Evolutionary conservation across 106 monocot species (phyloP).

Genomic region (Acanthochlamys bracteata): DNA sequence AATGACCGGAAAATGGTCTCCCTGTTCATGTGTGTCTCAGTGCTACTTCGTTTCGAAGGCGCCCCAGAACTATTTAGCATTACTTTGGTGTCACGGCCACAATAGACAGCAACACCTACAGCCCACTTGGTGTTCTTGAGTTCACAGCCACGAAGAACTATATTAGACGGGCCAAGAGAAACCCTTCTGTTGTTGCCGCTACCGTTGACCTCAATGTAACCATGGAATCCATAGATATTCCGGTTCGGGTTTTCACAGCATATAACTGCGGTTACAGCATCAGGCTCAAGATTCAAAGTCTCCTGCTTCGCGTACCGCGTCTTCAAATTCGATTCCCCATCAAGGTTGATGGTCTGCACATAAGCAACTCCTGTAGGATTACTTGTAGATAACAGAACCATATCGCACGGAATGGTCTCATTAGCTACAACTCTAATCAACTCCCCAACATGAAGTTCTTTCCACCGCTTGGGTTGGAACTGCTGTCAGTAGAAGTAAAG

Average conservation of each 20-base stretch:
- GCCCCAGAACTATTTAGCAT: constrained; percentile 61
- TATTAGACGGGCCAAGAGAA: constrained; percentile 46
- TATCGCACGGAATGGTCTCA: constrained; percentile 77
- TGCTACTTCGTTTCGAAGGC: constrained; percentile 54
- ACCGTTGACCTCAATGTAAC: constrained; percentile 20
- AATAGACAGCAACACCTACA: constrained; percentile 47
- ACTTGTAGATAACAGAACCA: constrained; percentile 73
- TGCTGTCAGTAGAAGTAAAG: constrained; percentile 19
- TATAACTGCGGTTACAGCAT: neutral
- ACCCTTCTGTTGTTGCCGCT: constrained; percentile 16
- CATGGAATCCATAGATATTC: constrained; percentile 63
- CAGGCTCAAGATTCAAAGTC: constrained; percentile 8
- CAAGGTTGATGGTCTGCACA: constrained; percentile 87
- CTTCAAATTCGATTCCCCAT: constrained; percentile 91
- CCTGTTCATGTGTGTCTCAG: constrained; percentile 52
- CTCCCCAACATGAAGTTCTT: constrained; percentile 58
- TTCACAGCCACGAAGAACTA: constrained; percentile 51
- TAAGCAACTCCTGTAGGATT: constrained; percentile 88
- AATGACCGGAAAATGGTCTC: constrained; percentile 31
- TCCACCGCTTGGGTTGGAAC: constrained; percentile 57
- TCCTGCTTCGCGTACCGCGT: constrained; percentile 86
- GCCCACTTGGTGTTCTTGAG: constrained; percentile 61
- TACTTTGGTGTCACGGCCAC: constrained; percentile 58
- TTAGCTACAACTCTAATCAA: constrained; percentile 38
- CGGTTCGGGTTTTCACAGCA: constrained; percentile 56